These are phyloP conservation scores for Pelagophyceae sp. DNA, from an alignment of 352 stramenopile genomes.

Conservation along the genomic window DNA sequence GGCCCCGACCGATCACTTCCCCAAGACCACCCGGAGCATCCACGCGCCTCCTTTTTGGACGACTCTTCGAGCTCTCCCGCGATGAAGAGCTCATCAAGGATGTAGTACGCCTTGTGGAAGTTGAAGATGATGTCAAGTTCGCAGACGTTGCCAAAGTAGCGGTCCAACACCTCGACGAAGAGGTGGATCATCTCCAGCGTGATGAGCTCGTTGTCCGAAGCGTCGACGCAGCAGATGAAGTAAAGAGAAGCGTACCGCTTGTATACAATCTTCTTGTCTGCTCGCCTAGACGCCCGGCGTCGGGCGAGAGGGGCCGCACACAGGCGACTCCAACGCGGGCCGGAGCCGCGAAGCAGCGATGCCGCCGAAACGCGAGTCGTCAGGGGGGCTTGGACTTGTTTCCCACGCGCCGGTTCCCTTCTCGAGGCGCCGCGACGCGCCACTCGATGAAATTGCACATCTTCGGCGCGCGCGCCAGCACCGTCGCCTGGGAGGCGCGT, in stretches of 20 bases:
- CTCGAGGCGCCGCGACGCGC: no score
- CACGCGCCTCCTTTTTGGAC: constrained; percentile 81
- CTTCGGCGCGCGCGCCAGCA: constrained; percentile 63
- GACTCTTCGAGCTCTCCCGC: constrained; percentile 92
- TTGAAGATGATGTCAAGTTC: constrained; percentile 99
- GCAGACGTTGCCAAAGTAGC: constrained; percentile 97
- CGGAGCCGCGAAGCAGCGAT: no score
- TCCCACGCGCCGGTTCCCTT: no score
- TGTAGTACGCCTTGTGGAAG: constrained; percentile 99
- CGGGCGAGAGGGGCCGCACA: no score
- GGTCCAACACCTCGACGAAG: constrained; percentile 95
- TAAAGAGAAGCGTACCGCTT: constrained; percentile 94
- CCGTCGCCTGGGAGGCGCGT: constrained; percentile 55
- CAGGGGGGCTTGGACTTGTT: no score
- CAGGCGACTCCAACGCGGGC: no score
- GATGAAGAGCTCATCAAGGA: constrained; percentile 98
- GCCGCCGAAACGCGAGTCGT: no score
- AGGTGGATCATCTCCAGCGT: constrained; percentile 95
- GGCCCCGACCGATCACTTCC: no score
- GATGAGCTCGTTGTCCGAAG: constrained; percentile 92
- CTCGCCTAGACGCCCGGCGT: no score
- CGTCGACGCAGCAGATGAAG: constrained; percentile 91
- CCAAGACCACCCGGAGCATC: no score
- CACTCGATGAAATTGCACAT: constrained; percentile 83
- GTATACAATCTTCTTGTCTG: constrained; percentile 98